Base-by-base conservation (phyloP, 805 yeast genomes). In the Candida pseudofarinosa region DNA sequence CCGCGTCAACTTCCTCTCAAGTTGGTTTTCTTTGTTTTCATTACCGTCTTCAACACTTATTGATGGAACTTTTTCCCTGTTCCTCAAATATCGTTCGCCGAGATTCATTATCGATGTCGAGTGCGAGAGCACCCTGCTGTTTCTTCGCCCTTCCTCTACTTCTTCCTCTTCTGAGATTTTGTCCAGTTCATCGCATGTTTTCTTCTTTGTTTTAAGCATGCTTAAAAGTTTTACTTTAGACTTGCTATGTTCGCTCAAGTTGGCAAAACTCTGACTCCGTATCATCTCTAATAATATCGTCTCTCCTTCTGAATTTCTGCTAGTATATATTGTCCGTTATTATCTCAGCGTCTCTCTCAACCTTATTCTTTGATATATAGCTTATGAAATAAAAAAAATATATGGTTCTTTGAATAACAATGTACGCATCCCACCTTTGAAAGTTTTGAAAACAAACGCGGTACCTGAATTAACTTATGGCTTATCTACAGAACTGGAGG, bases 231-330 rank as follows among this genome's bases (percentile, higher is more conserved):
- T 39, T 15, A 50, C 40, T 38, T 40, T 48, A 10, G 48, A 42
- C 19, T 50, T 47, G 40, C 45, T 47, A 32, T 45, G 51, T n/a
- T 57, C 62, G 35, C 48, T 47, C 4, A 60, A 40, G 42, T 56
- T 56, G 17, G 53, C 45, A 10, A 56, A 54, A 40, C 63, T 58
- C 30, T 56, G 62, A 38, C 63, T 59, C 39, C 63, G 52, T 31
- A 60, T 48, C 65, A 60, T 60, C 20, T 19, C 43, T n/a, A n/a
- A n/a, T n/a, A n/a, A n/a, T n/a, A n/a, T n/a, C n/a, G n/a, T n/a
- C n/a, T n/a, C n/a, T n/a, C n/a, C n/a, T n/a, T n/a, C n/a, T n/a
- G n/a, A n/a, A n/a, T n/a, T n/a, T n/a, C n/a, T n/a, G n/a, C n/a
- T n/a, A n/a, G n/a, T n/a, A n/a, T n/a, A n/a, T n/a, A n/a, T n/a